Base-by-base conservation (phyloP, 2,329 filamentous ascomycete species). In the Aspergillus persii region DNA sequence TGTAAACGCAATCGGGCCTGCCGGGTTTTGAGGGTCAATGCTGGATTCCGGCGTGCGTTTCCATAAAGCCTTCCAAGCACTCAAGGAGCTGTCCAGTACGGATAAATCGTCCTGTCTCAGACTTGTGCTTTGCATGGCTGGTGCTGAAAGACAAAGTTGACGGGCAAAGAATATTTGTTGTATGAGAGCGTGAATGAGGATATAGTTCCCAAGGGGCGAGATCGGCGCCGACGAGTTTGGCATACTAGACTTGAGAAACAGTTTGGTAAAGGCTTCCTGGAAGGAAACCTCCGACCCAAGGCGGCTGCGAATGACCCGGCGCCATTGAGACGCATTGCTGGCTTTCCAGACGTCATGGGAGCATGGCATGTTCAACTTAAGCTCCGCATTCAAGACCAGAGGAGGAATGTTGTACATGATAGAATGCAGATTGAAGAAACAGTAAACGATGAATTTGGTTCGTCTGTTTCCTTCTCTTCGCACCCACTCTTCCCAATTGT, bases 361-460 rank as follows among this genome's bases (percentile, higher is more conserved):
- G 61, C 80, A 83, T 0, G 84, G 84, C 63, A 87, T 79, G 53
- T 79, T 79, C 62, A 85, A 69, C 54, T 79, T 80, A 53, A 86
- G 68, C 68, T 86, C 82, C 33, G 78, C 77, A 65, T 83, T 85
- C 54, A 84, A 67, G 29, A 87, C 80, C 48, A 85, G 74, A 0
- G 85, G 84, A 30, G 84, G 83, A 12, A 85, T 83, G 68, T 86
- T 84, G 74, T 86, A 87, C 65, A 84, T 84, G 56, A 87, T 84
- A 36, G 81, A 84, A 61, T 86, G 84, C 2, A 87, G 76, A 65
- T 86, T 86, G 60, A 84, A 83, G 64, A 86, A 80, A 69, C 82
- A 80, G 69, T 85, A 82, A 59, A 84, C 80, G 60, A 84, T 81
- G 55, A 84, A 75, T 66, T 85, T 83, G 23, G 83, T 85, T 56